Conservation (phyloP, 768 basidiomycete species). For the Mycena indigotica region DNA sequence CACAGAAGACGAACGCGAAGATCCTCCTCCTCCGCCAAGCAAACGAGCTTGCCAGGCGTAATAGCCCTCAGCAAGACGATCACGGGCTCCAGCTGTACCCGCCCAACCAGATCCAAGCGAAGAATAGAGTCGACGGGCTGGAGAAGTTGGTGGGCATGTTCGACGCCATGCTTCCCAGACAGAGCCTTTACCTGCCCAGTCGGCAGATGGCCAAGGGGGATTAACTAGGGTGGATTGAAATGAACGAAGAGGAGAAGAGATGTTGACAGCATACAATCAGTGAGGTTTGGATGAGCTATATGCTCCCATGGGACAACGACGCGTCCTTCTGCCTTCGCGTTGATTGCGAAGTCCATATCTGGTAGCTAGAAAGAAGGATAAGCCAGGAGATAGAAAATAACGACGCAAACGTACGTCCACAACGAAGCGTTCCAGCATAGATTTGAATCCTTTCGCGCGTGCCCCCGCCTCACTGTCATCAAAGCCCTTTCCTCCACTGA, state of each 20-base stretch:
- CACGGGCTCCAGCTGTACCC: constrained; percentile 11
- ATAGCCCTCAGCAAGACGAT: constrained; percentile 6
- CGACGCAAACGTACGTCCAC: constrained; percentile 48
- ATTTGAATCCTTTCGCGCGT: constrained; percentile 74
- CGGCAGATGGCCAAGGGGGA: constrained; percentile 42
- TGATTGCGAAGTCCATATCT: constrained; percentile 93
- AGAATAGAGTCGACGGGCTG: constrained; percentile 81
- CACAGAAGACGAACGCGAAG: background rate
- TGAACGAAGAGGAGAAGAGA: no score
- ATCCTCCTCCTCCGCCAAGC: background rate
- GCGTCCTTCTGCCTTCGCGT: constrained; percentile 90
- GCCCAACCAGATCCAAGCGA: constrained; percentile 62
- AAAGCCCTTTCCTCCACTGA: constrained; percentile 61
- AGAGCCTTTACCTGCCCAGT: constrained; percentile 82
- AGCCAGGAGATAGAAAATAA: background rate
- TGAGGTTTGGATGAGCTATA: constrained; percentile 69
- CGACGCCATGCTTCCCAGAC: constrained; percentile 96
- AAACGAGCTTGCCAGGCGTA: constrained; percentile 22
- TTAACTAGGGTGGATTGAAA: no score
- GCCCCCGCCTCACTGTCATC: constrained; percentile 72
- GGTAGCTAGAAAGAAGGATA: constrained; percentile 60
- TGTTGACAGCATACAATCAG: no score
- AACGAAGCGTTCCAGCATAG: constrained; percentile 74
- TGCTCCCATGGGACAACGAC: constrained; percentile 94
- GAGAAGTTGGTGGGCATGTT: constrained; percentile 79